These are phyloP conservation scores for Phytophthora brassicae DNA, from an alignment of 352 stramenopile genomes.

Conservation along the genomic window DNA sequence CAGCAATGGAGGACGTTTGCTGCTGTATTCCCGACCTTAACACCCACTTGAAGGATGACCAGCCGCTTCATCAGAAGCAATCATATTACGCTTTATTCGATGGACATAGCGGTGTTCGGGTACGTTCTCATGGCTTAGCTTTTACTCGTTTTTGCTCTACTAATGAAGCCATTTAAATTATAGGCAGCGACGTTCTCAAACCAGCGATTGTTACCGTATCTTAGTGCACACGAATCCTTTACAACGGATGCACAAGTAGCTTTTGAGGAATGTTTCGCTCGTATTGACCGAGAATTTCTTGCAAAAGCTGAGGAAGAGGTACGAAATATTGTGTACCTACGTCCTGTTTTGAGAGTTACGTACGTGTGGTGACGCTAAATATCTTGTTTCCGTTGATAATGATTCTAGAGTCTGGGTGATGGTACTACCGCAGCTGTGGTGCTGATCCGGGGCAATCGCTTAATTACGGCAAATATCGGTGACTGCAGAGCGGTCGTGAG, in stretches of 20 bases:
- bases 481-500: conserved; percentile 87
- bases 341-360: neutral
- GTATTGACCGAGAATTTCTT: conserved; percentile 82
- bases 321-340: neutral
- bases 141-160: neutral
- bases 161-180: neutral
- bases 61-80: conserved; percentile 49
- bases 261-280: conserved; percentile 75
- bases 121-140: conserved; percentile 44
- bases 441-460: conserved; percentile 76
- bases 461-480: conserved; percentile 87
- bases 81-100: conserved; percentile 86
- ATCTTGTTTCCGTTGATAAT: neutral
- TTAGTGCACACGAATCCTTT: conserved; percentile 74
- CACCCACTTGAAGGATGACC: conserved; percentile 37
- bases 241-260: conserved; percentile 54
- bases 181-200: conserved; percentile 80
- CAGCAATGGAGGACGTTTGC: conserved; percentile 80
- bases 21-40: conserved; percentile 81
- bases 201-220: conserved; percentile 64
- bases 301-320: conserved; percentile 61
- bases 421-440: conserved; percentile 81
- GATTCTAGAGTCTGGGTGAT: conserved; percentile 55
- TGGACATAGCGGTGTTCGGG: conserved; percentile 75
- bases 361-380: conserved; percentile 4